Evolutionary conservation across 108 stramenopile genomes (phyloP).

Genomic region (Aurantiochytrium sp.): DNA sequence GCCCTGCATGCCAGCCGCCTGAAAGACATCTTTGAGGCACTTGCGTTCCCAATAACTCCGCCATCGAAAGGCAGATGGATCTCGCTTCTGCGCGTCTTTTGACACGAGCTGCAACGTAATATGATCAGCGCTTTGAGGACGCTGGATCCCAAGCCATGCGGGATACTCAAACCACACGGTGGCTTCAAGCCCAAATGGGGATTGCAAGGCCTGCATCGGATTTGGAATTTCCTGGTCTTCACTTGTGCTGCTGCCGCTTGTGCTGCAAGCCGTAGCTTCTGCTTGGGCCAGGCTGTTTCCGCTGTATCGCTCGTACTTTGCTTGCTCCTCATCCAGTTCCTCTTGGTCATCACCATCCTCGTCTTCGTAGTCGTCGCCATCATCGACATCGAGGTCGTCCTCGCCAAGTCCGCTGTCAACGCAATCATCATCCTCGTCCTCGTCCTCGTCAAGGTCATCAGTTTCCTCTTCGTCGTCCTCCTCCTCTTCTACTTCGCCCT

Average conservation of each 20-base stretch:
- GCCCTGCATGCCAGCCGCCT: not conserved
- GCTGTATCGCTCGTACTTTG: no score
- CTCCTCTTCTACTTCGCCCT: not conserved
- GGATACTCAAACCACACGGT: slow-evolving; percentile 5
- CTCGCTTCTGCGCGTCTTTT: not conserved
- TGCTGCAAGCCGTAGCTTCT: no score
- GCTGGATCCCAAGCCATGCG: not conserved
- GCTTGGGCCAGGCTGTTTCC: no score
- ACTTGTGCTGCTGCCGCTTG: no score
- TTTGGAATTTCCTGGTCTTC: not conserved
- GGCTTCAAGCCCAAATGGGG: not conserved
- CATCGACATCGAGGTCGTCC: not conserved
- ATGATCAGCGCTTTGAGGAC: not conserved
- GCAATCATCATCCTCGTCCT: not conserved
- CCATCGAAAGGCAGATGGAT: not conserved
- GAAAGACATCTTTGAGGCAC: not conserved
- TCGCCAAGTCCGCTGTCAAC: not conserved
- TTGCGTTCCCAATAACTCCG: slow-evolving; percentile 11
- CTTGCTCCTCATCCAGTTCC: not conserved
- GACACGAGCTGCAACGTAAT: not conserved
- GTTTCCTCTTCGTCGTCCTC: not conserved
- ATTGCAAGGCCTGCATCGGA: not conserved
- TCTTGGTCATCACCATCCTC: not conserved
- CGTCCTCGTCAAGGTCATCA: not conserved
- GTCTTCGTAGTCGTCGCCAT: not conserved